Evolutionary conservation across 805 yeast species (phyloP).

Genomic region (Lachancea cidri): DNA sequence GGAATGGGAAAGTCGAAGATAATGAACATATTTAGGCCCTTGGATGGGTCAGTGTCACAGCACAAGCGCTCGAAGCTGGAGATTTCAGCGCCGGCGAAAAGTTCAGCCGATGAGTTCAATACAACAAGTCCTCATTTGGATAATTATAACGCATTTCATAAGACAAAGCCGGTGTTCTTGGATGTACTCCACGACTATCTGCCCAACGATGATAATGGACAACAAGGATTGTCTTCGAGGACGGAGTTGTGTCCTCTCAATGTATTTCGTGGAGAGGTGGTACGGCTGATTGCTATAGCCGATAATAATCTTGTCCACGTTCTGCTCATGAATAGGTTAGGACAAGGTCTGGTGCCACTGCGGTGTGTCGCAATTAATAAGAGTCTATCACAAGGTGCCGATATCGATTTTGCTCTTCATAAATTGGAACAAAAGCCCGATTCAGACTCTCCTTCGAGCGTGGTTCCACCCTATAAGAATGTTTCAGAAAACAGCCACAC

Average conservation of each 20-base stretch:
- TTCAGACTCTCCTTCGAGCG: neutral
- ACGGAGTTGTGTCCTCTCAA: conserved; percentile 3
- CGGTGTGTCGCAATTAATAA: conserved; percentile 9
- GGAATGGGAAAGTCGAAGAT: neutral
- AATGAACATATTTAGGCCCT: conserved; percentile 1
- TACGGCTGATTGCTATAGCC: conserved; percentile 6
- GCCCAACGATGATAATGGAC: conserved; percentile 7
- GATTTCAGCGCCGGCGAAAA: conserved; percentile 1
- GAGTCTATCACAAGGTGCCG: conserved; percentile 1
- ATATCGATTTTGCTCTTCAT: neutral
- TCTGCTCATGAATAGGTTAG: conserved; percentile 7
- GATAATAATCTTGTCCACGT: conserved; percentile 10
- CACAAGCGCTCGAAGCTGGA: neutral
- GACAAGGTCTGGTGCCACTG: conserved; percentile 11
- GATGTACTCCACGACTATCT: conserved; percentile 12
- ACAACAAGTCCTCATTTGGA: too few species aligned
- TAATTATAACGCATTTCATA: too few species aligned
- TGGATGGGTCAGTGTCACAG: neutral
- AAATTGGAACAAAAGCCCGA: neutral
- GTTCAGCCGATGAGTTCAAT: neutral
- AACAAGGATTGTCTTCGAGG: neutral
- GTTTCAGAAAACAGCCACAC: neutral
- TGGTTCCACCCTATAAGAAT: neutral
- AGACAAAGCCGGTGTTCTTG: conserved; percentile 1
- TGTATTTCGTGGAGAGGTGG: conserved; percentile 11